Percentiles rank a stretch among this genome's conserved stretches.
Evolutionary conservation across 1,284 basidiomycete genomes (phyloP).

Genomic region (Ceratobasidium sp.): DNA sequence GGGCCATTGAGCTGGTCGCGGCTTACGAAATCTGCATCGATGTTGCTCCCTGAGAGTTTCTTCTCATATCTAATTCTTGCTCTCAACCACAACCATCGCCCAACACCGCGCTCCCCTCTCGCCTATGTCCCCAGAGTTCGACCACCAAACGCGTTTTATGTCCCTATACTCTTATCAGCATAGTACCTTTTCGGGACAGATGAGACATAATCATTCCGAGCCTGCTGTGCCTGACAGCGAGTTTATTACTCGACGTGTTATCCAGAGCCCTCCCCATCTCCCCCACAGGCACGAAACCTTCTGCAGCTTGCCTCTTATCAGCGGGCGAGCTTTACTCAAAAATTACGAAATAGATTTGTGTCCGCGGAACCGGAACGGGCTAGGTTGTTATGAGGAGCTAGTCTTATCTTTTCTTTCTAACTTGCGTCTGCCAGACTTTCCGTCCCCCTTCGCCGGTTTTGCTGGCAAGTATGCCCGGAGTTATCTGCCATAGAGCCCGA

Average conservation of each 20-base stretch:
- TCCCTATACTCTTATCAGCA: neutral
- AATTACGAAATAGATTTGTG: conserved; percentile 18
- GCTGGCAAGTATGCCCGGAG: conserved; percentile 23
- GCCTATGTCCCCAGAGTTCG: neutral
- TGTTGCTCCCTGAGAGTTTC: conserved; percentile 12
- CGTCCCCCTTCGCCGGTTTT: neutral
- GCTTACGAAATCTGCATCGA: conserved; percentile 18
- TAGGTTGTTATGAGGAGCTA: conserved; percentile 8
- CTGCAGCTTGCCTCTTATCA: conserved; percentile 1
- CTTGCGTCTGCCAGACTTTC: neutral
- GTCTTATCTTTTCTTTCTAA: conserved; percentile 17
- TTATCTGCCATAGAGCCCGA: conserved; percentile 29
- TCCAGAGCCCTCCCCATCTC: neutral
- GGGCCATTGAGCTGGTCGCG: neutral
- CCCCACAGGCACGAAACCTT: neutral
- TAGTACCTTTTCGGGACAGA: neutral
- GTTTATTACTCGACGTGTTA: neutral
- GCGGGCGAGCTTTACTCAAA: conserved; percentile 8
- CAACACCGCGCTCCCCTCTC: neutral
- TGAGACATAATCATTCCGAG: neutral
- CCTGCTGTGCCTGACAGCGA: neutral
- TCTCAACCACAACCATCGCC: neutral
- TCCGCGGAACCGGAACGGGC: conserved; percentile 27
- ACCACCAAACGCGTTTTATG: neutral
- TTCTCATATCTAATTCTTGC: neutral